phyloP scores from a whole-genome alignment of 495 filamentous ascomycete species.

The Penicillium cinerascens region DNA sequence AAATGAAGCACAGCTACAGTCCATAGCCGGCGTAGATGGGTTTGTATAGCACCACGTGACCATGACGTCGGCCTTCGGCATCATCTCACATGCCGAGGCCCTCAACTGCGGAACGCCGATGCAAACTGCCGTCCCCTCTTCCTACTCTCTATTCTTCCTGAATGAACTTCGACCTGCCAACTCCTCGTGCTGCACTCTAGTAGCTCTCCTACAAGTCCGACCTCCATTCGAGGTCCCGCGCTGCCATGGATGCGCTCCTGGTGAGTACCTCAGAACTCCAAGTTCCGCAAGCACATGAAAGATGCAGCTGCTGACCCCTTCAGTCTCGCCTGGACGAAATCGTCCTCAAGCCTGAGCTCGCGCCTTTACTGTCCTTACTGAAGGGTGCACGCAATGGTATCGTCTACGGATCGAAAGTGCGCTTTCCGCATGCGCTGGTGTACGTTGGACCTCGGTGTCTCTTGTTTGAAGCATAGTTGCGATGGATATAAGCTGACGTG shows the following conservation, averaged over 20 bases:
- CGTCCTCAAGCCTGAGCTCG: conserved; percentile 77
- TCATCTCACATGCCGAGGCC: conserved; percentile 46
- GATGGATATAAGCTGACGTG: conserved; percentile 6
- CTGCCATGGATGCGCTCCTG: conserved; percentile 40
- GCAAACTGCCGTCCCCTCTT: conserved; percentile 26
- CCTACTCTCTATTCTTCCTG: conserved; percentile 6
- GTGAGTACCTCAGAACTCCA: conserved; percentile 18
- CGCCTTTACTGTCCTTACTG: conserved; percentile 73
- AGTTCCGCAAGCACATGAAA: conserved; percentile 7
- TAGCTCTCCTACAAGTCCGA: conserved; percentile 18
- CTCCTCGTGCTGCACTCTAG: conserved; percentile 10
- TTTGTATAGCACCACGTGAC: conserved; percentile 31
- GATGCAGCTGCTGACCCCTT: neutral
- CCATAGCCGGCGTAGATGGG: too few species aligned
- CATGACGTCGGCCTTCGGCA: conserved; percentile 38
- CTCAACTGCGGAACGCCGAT: conserved; percentile 25
- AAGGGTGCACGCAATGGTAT: conserved; percentile 95
- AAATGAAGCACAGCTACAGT: too few species aligned
- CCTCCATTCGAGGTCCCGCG: conserved; percentile 34
- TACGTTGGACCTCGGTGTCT: conserved; percentile 36
- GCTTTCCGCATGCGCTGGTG: conserved; percentile 97
- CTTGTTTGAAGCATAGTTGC: neutral
- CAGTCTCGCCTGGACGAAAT: conserved; percentile 57
- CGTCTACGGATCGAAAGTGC: conserved; percentile 96
- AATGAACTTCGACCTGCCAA: conserved; percentile 2